Conservation (phyloP, 2,329 filamentous ascomycete genomes). For the Cercospora sp. region DNA sequence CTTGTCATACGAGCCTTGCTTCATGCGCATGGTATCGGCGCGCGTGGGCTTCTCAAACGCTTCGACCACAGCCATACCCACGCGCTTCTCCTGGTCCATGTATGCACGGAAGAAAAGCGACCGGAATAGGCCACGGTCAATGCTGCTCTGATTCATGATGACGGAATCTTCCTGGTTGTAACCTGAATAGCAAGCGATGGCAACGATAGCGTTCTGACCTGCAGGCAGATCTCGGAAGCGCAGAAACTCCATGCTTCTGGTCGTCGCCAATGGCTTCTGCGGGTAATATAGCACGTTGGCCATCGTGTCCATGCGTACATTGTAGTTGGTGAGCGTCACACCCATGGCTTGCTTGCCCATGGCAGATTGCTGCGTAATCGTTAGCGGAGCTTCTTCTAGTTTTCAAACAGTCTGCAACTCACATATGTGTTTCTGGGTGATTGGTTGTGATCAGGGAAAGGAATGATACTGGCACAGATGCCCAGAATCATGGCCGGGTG, state of each 20-base stretch:
- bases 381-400: not conserved
- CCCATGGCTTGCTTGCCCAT: constrained; percentile 99
- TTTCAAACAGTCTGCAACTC: not conserved
- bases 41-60: constrained; percentile 93
- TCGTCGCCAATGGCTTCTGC: constrained; percentile 94
- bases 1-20: constrained; percentile 72
- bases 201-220: constrained; percentile 97
- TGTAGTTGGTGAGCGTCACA: constrained; percentile 96
- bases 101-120: constrained; percentile 98
- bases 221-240: constrained; percentile 97
- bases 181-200: constrained; percentile 94
- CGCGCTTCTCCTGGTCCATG: constrained; percentile 93
- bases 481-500: constrained; percentile 98
- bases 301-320: constrained; percentile 98
- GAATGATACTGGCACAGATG: constrained; percentile 98
- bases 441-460: constrained; percentile 98
- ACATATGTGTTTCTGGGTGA: constrained; percentile 89
- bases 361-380: constrained; percentile 71
- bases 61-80: constrained; percentile 90
- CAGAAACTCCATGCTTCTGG: constrained; percentile 96
- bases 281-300: constrained; percentile 98
- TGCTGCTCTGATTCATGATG: constrained; percentile 99
- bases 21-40: constrained; percentile 82
- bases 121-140: constrained; percentile 94
- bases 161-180: constrained; percentile 99